Percentiles rank a stretch among this genome's conserved stretches.
phyloP scores from a whole-genome alignment of 2,329 filamentous ascomycete genomes.

The Akanthomyces dipterigenus region DNA sequence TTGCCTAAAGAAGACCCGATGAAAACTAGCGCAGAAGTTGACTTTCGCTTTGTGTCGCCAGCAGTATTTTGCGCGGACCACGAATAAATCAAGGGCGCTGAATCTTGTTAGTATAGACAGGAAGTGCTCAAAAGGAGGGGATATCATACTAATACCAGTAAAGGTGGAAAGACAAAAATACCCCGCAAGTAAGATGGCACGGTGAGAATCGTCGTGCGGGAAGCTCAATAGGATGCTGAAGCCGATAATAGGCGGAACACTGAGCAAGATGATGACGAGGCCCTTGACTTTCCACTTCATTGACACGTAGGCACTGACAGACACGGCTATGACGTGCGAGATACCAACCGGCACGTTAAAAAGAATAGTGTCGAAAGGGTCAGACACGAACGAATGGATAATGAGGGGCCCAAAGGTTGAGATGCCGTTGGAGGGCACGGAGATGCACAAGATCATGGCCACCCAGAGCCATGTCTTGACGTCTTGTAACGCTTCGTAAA shows the following conservation, averaged over 20 bases:
- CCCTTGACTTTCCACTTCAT: conserved; percentile 50
- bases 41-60: conserved; percentile 64
- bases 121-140: conserved; percentile 30
- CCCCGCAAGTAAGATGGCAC: conserved; percentile 44
- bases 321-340: conserved; percentile 52
- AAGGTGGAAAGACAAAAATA: conserved; percentile 56
- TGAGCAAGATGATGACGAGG: conserved; percentile 46
- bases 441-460: conserved; percentile 46
- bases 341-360: conserved; percentile 56
- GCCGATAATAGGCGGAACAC: conserved; percentile 51
- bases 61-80: conserved; percentile 59
- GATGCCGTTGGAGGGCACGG: conserved; percentile 50
- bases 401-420: conserved; percentile 55
- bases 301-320: conserved; percentile 49
- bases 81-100: conserved; percentile 51
- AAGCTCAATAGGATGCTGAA: conserved; percentile 47
- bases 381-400: conserved; percentile 51
- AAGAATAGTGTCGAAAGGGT: conserved; percentile 48
- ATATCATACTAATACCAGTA: conserved; percentile 31
- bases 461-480: conserved; percentile 57
- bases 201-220: conserved; percentile 37
- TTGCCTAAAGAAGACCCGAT: conserved; percentile 61
- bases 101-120: conserved; percentile 15
- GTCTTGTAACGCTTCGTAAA: conserved; percentile 47
- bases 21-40: conserved; percentile 57